A percentile compares a stretch with the other conserved stretches of the same genome.
phyloP scores from a whole-genome alignment of 805 yeast genomes.

The Priceomyces medius region DNA sequence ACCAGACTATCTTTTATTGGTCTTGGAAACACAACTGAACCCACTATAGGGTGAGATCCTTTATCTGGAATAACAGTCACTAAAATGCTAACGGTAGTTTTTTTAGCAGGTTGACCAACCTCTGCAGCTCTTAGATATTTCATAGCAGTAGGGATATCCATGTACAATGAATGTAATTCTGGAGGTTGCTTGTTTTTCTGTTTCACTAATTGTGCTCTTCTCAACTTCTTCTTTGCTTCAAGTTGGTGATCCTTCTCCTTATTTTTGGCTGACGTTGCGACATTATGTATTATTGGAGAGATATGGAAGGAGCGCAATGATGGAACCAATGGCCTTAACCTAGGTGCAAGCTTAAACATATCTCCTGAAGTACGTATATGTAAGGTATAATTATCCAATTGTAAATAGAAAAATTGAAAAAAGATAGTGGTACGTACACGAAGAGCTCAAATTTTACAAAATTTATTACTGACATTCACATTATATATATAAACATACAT shows the following conservation, averaged over 20 bases:
- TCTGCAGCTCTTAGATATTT: constrained; percentile 84
- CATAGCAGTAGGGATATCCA: constrained; percentile 72
- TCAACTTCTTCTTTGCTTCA: constrained; percentile 22
- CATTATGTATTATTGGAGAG: constrained; percentile 5
- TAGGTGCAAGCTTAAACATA: constrained; percentile 5
- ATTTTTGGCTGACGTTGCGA: constrained; percentile 4
- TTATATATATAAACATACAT: too few species aligned
- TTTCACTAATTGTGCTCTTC: constrained; percentile 22
- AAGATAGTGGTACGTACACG: constrained; percentile 4
- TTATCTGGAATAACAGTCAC: constrained; percentile 67
- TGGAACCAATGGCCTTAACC: constrained; percentile 4
- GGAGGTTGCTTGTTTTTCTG: constrained; percentile 37
- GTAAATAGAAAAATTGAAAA: constrained; percentile 1
- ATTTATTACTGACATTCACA: neutral
- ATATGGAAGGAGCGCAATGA: constrained; percentile 6
- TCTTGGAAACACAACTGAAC: constrained; percentile 69
- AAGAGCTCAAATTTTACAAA: too few species aligned
- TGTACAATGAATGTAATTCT: constrained; percentile 56
- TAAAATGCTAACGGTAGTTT: constrained; percentile 63
- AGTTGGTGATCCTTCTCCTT: constrained; percentile 10
- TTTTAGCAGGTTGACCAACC: constrained; percentile 76
- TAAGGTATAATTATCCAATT: neutral
- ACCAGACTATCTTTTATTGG: constrained; percentile 66
- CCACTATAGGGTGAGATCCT: constrained; percentile 74
- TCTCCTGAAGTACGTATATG: neutral